Evolutionary conservation across 1,284 basidiomycete species (phyloP).

Genomic region (Ceratobasidium sp.): DNA sequence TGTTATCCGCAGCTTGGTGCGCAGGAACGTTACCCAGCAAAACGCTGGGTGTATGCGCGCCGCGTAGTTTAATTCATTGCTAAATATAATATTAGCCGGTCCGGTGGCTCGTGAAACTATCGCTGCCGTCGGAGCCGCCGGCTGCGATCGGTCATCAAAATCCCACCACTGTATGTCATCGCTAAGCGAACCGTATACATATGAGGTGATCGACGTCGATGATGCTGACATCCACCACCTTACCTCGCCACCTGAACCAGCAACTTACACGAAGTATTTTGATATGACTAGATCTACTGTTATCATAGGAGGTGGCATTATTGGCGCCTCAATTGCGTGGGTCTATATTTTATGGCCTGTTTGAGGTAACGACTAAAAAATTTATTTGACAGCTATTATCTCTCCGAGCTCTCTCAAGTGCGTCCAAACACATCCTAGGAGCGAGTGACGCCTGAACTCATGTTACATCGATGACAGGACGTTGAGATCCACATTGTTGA

Average conservation of each 20-base stretch:
- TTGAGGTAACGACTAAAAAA: too few species aligned
- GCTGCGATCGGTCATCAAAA: neutral
- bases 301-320: slow-evolving; percentile 69
- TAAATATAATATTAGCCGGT: too few species aligned
- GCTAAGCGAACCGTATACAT: neutral
- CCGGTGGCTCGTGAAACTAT: slow-evolving; percentile 11
- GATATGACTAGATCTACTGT: slow-evolving; percentile 44
- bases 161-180: neutral
- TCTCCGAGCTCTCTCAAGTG: slow-evolving; percentile 64
- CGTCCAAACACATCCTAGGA: slow-evolving; percentile 50
- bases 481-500: slow-evolving; percentile 77
- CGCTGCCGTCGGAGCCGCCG: neutral
- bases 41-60: too few species aligned
- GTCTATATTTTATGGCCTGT: slow-evolving; percentile 48
- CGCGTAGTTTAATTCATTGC: too few species aligned
- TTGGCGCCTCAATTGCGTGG: slow-evolving; percentile 82
- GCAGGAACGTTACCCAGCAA: too few species aligned
- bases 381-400: slow-evolving; percentile 64
- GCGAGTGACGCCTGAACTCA: slow-evolving; percentile 15
- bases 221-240: too few species aligned
- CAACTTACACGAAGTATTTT: neutral
- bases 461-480: slow-evolving; percentile 54
- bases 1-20: too few species aligned
- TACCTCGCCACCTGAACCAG: too few species aligned
- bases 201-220: neutral